Base-by-base conservation (phyloP, 2,329 filamentous ascomycete species). In the Xylariales sp. region DNA sequence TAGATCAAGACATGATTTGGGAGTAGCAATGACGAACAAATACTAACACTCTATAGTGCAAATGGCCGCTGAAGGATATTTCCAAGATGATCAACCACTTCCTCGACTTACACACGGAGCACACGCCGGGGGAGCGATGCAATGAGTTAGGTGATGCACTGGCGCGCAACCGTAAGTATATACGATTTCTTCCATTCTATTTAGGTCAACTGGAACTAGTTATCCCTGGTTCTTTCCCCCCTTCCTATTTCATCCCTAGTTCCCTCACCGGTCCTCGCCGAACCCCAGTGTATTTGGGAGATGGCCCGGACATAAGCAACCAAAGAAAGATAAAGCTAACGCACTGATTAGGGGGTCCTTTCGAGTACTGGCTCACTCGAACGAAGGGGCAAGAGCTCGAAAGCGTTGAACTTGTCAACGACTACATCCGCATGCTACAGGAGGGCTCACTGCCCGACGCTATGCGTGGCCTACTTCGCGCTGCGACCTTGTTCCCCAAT, bases 81-180 rank as follows among this genome's bases (percentile, higher is more conserved):
- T 80, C 80, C 46, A 84, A 84, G 78, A 74, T 84, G 75, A 78
- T 84, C 59, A 82, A 82, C 28, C 83, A 84, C 72, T 83, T 80
- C 68, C 80, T 82, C 9, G 81, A 83, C 57, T 79, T 84, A 78
- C 83, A 84, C 71, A 76, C 74, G 2, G 83, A 84, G 76, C 82
- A 84, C 69, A 71, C 77, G 18, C 78, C 79, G 0, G 65, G 73
- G 0, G 82, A 84, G 74, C 77, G 83, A 9, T 84, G 82, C 64
- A 67, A 69, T 10, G 83, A 84, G 75, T 75, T 84, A 2, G 82
- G 82, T 16, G 77, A 76, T 16, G 82, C 82, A 0, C 77, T 84
- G 7, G 75, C 76, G 12, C 73, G 75, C 41, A 84, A 84, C 68
- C 79, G 82, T 79, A 68, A 75, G 80, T 79, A n/a, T 7, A 32